phyloP scores from a whole-genome alignment of 257 asterid species.

The Misopates orontium region DNA sequence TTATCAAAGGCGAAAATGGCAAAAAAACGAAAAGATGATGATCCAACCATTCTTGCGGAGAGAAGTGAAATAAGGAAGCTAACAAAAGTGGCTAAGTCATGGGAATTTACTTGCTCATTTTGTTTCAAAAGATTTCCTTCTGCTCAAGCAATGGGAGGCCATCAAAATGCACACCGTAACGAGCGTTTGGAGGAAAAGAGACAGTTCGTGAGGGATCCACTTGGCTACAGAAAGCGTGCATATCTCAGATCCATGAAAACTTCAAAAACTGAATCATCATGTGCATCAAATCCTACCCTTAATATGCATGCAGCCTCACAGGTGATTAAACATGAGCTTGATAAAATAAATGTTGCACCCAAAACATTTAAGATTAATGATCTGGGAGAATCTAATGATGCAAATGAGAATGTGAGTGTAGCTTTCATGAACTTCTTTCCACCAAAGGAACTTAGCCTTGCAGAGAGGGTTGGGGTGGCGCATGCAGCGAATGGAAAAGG shows the following conservation, averaged over 20 bases:
- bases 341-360: slow-evolving; percentile 13
- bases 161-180: slow-evolving; percentile 49
- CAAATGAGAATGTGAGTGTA: not conserved
- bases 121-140: slow-evolving; percentile 56
- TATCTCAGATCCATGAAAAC: slow-evolving; percentile 32
- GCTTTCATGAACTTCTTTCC: slow-evolving; percentile 31
- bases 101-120: slow-evolving; percentile 57
- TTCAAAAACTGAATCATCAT: not conserved
- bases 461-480: slow-evolving; percentile 23
- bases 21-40: slow-evolving; percentile 21
- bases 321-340: slow-evolving; percentile 21
- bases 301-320: slow-evolving; percentile 28
- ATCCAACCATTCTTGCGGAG: slow-evolving; percentile 11
- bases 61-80: slow-evolving; percentile 35
- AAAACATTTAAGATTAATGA: not conserved
- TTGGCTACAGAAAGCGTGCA: slow-evolving; percentile 41
- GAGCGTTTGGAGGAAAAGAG: slow-evolving; percentile 51
- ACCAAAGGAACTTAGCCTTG: slow-evolving; percentile 38
- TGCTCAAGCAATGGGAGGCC: slow-evolving; percentile 65
- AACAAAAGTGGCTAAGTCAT: slow-evolving; percentile 36
- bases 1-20: slow-evolving; percentile 15
- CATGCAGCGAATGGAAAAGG: slow-evolving; percentile 25
- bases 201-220: slow-evolving; percentile 38
- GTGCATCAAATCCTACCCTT: not conserved
- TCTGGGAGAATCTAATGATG: not conserved